Base-by-base conservation (phyloP, 331 rosid species). In the Acacia concinna region DNA sequence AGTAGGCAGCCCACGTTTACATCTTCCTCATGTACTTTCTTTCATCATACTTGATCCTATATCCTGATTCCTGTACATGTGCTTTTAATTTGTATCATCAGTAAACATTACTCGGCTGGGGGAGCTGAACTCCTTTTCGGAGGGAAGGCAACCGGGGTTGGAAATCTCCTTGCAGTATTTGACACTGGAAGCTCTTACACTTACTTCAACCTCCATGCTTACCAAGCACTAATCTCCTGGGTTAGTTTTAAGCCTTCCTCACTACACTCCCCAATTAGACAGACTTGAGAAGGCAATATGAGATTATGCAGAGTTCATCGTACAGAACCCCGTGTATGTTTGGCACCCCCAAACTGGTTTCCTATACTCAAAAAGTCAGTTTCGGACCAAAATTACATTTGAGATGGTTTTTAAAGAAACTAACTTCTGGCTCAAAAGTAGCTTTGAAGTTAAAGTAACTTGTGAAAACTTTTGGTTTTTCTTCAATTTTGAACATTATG, bases 131-230 rank as follows among this genome's bases (percentile, higher is more conserved):
- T 95, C 34, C 30, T 85, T 44, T 85, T 85, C 52, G 97, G 89
- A 13, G 93, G 97, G 56, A 92, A 88, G 82, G 56, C 78, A 10
- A 83, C 91, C 2, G 94, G 91, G 15, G 35, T 88, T 40, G 84
- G 81, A 76, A 86, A 71, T 81, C 86, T 91, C 15, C 27, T 41
- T 17, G 83, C 86, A 3, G 5, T 68, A 84, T 95, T 95, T 76
- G 99, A 95, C 85, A 89, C 94, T 47, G 99, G 97, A 20, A 86
- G 97, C 81, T 84, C 99, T 73, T 91, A 93, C 88, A 91, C 97
- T 38, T 95, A 91, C 81, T 84, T 95, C 81, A 87, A 86, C 81
- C 84, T 92, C 56, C 78, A 81, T 49, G 88, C 93, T 73, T 93
- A 95, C 80, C 86, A 91, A 83, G 85, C 84, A 68, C 43, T 93